Percentiles rank a stretch among this genome's conserved stretches.
Conservation (phyloP, 108 stramenopile species). For the Skeletonema potamos region DNA sequence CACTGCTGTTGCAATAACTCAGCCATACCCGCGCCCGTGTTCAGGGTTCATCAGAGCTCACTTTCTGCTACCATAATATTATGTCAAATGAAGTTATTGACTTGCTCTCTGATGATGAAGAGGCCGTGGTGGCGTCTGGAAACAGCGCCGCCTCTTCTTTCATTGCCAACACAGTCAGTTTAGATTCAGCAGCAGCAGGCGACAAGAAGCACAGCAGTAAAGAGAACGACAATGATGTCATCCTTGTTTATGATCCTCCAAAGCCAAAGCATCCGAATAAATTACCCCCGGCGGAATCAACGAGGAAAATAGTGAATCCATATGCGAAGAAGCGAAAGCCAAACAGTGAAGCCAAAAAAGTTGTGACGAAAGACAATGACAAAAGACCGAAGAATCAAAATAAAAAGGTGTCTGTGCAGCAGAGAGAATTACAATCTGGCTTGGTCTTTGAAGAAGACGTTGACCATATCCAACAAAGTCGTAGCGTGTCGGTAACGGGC, state of each 20-base stretch:
- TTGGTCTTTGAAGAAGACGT: conserved; percentile 53
- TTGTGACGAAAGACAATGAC: neutral
- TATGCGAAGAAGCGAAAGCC: conserved; percentile 33
- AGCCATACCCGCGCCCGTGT: too few species aligned
- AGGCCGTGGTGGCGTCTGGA: neutral
- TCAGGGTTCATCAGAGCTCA: too few species aligned
- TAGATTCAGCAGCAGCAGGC: neutral
- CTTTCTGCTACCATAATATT: too few species aligned
- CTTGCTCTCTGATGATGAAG: conserved; percentile 35
- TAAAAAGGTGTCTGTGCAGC: neutral
- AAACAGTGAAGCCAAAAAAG: neutral
- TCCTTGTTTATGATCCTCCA: neutral
- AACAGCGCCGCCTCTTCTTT: neutral
- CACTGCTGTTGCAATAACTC: too few species aligned
- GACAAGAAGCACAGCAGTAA: neutral
- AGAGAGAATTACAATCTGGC: conserved; percentile 42
- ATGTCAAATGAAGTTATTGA: conserved; percentile 23
- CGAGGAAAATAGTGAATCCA: conserved; percentile 6
- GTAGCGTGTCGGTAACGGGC: neutral
- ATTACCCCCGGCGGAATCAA: neutral
- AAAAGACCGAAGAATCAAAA: neutral
- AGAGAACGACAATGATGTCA: neutral
- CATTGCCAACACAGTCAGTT: neutral
- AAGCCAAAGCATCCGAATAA: neutral
- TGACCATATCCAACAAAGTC: conserved; percentile 16